Base-by-base conservation (phyloP, 2,329 filamentous ascomycete genomes). In the Alternaria burnsii region DNA sequence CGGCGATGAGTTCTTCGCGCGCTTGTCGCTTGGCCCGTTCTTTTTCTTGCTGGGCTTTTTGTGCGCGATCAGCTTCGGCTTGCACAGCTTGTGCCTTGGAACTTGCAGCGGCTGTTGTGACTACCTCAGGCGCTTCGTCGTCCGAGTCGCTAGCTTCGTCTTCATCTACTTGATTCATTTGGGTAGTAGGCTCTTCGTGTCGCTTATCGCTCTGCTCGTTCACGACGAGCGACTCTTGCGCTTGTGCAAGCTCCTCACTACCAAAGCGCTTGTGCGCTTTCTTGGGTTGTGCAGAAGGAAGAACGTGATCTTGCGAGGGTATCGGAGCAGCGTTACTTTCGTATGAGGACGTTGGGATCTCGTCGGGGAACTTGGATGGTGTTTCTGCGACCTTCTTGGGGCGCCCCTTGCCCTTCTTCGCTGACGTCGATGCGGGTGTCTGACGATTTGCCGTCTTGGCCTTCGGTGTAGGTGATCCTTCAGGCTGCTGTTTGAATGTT, bases 41-140 rank as follows among this genome's bases (percentile, higher is more conserved):
- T 32, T 72, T 71, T 28, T 68, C 70, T 60, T 73, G 65, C 44
- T 75, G 70, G 3, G 72, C 75, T 48, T 70, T 59, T 34, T 62
- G 63, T 3, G 75, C 77, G 20, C 72, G 74, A 11, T 59, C 55
- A 3, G 76, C 71, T 36, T 77, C 75, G 52, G 71, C 70, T 42
- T 73, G 67, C 22, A 69, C 61, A 8, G 72, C 71, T 43, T 69
- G 67, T 12, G 70, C 70, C 60, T 74, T 72, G 3, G 69, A 67
- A 16, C 68, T 63, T 5, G 76, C 77, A 6, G 71, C 66, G 1
- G 71, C 71, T 20, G 72, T 71, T 9, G 75, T 77, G 52, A 79
- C 70, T 14, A 74, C 68, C 52, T 79, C 78, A n/a, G 78, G 77
- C 7, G 76, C 77, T 61, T 78, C 76, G 56, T 78, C 75, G 56